Conservation (phyloP, 345 rosid species). For the Gynandropsis gynandra region DNA sequence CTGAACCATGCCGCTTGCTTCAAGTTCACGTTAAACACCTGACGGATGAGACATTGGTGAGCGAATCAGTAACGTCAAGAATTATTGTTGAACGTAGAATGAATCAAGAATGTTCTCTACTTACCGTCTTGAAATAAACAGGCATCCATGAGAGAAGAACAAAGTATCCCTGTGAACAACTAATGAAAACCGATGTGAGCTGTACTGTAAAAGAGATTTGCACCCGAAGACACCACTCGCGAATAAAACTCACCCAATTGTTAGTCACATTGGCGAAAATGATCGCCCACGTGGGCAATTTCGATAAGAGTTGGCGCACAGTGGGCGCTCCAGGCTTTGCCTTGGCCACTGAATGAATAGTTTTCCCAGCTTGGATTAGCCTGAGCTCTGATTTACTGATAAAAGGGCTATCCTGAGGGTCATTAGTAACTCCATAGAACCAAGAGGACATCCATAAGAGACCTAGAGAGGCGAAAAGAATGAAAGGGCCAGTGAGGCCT, state of each 20-base stretch:
- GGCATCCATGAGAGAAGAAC: conserved; percentile 99
- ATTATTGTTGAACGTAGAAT: neutral
- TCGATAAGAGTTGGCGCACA: conserved; percentile 49
- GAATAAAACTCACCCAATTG: conserved; percentile 73
- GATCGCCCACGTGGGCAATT: conserved; percentile 82
- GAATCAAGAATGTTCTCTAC: conserved; percentile 1
- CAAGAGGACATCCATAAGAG: conserved; percentile 61
- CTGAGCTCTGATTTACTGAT: conserved; percentile 53
- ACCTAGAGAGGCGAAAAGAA: conserved; percentile 71
- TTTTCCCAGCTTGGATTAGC: conserved; percentile 67
- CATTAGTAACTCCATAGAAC: conserved; percentile 49
- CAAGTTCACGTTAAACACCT: conserved; percentile 84
- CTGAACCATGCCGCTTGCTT: conserved; percentile 99
- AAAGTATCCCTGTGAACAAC: conserved; percentile 70
- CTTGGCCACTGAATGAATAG: conserved; percentile 18
- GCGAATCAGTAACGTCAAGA: neutral
- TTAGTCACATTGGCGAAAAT: conserved; percentile 78
- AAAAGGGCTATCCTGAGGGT: conserved; percentile 60
- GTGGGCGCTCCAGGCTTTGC: conserved; percentile 37
- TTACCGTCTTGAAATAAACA: conserved; percentile 80
- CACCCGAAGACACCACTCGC: neutral
- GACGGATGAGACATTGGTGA: neutral
- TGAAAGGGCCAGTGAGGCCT: conserved; percentile 72
- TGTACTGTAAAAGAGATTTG: neutral
- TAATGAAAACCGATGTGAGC: conserved; percentile 6